These are phyloP conservation scores for Dipteronia sinensis DNA, from an alignment of 345 rosid genomes.

Conservation along the genomic window DNA sequence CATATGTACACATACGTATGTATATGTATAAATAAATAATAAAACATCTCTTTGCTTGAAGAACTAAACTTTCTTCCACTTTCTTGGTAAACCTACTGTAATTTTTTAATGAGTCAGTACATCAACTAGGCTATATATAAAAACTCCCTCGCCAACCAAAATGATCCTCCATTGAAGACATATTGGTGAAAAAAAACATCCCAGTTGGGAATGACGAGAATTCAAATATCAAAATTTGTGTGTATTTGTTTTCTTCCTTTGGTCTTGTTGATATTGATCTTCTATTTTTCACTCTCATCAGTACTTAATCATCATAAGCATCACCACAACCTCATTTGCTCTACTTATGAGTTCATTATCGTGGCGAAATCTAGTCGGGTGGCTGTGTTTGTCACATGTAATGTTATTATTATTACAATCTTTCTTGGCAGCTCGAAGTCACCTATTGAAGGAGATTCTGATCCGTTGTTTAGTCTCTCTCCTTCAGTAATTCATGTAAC, in stretches of 20 bases:
- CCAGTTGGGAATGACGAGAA: constrained; percentile 8
- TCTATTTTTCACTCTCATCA: constrained; percentile 14
- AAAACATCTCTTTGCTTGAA: constrained; percentile 1
- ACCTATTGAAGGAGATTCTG: constrained; percentile 4
- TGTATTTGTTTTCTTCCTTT: constrained; percentile 2
- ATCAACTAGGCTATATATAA: background rate
- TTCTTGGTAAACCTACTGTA: background rate
- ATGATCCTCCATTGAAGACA: background rate
- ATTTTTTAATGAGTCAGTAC: background rate
- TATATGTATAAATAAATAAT: background rate
- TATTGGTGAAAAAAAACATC: background rate
- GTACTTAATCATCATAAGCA: background rate
- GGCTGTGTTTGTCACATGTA: constrained; percentile 26
- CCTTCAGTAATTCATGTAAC: background rate
- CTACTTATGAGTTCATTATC: constrained; percentile 16
- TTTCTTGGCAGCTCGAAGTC: constrained; percentile 22
- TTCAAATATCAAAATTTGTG: background rate
- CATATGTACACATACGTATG: background rate
- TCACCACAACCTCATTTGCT: constrained; percentile 15
- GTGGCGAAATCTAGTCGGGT: constrained; percentile 24
- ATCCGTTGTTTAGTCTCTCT: constrained; percentile 1
- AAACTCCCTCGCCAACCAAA: background rate
- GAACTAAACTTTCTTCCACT: background rate
- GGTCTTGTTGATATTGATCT: background rate
- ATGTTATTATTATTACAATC: constrained; percentile 21